Evolutionary conservation across 495 filamentous ascomycete species (phyloP).

Genomic region (Pseudoneurospora amorphoporcata): DNA sequence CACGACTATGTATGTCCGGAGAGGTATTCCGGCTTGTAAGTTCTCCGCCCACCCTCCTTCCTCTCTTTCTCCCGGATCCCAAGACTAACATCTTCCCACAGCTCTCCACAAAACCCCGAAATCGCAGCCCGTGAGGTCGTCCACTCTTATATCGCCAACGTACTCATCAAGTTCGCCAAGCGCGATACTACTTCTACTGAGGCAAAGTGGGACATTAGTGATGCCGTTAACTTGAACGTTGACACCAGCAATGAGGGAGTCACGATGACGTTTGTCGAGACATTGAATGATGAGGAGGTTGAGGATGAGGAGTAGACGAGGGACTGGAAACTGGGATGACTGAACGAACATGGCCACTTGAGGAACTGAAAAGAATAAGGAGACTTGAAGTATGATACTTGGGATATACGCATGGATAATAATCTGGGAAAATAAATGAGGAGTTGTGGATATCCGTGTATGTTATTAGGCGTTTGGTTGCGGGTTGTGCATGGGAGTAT

Average conservation of each 20-base stretch:
- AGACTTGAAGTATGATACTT: background rate
- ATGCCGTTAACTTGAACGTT: constrained; percentile 41
- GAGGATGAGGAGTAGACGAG: constrained; percentile 5
- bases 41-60: background rate
- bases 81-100: constrained; percentile 10
- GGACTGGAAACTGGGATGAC: background rate
- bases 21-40: constrained; percentile 35
- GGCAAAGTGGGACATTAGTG: constrained; percentile 11
- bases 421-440: background rate
- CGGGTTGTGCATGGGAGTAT: background rate
- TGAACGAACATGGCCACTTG: background rate
- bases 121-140: constrained; percentile 19
- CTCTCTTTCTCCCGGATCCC: constrained; percentile 3
- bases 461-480: background rate
- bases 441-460: background rate
- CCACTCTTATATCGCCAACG: constrained; percentile 11
- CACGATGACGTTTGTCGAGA: constrained; percentile 42
- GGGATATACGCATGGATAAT: background rate
- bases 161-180: constrained; percentile 15
- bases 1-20: constrained; percentile 40
- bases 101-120: constrained; percentile 22
- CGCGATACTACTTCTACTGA: constrained; percentile 10
- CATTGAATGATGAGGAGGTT: constrained; percentile 28
- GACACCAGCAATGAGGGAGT: constrained; percentile 32
- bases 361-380: background rate